Conservation (phyloP, 2,329 filamentous ascomycete species). For the Harringtonia aguacate region DNA sequence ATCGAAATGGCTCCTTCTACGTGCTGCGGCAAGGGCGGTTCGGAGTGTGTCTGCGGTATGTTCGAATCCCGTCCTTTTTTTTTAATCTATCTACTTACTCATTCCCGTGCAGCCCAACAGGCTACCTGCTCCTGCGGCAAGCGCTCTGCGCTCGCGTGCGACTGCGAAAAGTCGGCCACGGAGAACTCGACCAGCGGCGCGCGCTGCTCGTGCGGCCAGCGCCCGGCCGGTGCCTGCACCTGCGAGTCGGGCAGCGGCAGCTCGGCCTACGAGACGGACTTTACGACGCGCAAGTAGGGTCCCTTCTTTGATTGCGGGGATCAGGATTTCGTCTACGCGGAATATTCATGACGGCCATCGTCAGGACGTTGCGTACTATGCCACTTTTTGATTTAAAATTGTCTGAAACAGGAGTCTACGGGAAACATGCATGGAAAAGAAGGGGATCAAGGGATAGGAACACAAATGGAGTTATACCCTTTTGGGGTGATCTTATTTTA, state of each 20-base stretch:
- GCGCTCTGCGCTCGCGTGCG: constrained; percentile 77
- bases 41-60: constrained; percentile 48
- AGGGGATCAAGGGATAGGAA: no score
- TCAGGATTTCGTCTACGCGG: no score
- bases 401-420: no score
- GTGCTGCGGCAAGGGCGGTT: constrained; percentile 44
- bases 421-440: no score
- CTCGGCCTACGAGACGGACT: constrained; percentile 65
- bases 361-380: no score
- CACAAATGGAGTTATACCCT: neutral
- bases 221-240: constrained; percentile 70
- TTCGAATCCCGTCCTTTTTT: constrained; percentile 5
- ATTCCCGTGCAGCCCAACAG: constrained; percentile 42
- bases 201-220: constrained; percentile 74
- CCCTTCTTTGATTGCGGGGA: no score
- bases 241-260: constrained; percentile 64
- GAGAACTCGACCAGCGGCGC: constrained; percentile 69
- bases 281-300: constrained; percentile 58
- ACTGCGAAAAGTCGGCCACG: constrained; percentile 60
- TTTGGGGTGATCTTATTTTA: no score
- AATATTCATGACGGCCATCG: no score
- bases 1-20: constrained; percentile 25
- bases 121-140: constrained; percentile 83
- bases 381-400: no score
- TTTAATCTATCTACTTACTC: neutral